Conservation (phyloP, 2,329 filamentous ascomycete species). For the Beauveria australis region DNA sequence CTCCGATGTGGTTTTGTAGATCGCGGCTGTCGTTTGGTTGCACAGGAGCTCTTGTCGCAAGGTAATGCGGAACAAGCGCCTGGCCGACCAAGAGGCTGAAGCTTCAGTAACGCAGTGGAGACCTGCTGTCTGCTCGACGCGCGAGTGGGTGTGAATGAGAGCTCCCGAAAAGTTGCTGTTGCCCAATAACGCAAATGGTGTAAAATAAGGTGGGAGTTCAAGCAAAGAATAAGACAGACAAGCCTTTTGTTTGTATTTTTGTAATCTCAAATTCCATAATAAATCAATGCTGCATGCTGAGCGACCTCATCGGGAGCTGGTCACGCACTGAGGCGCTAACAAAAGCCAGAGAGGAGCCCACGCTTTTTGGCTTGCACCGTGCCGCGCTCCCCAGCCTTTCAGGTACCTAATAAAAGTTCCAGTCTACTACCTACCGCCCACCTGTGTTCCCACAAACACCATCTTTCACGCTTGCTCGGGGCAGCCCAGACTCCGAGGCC, state of each 20-base stretch:
- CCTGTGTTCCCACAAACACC: not conserved
- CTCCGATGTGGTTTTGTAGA: too few relatives aligned
- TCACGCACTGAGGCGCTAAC: not conserved
- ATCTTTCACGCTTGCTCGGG: not conserved
- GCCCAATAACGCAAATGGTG: too few relatives aligned
- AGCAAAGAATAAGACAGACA: too few relatives aligned
- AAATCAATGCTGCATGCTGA: not conserved
- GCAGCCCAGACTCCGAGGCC: not conserved
- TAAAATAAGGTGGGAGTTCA: too few relatives aligned
- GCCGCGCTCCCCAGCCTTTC: not conserved
- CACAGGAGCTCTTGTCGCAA: conserved; percentile 4
- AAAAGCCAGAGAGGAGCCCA: not conserved
- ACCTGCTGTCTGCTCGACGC: not conserved
- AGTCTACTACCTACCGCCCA: not conserved
- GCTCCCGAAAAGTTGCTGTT: not conserved
- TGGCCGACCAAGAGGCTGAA: conserved; percentile 1
- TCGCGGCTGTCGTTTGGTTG: not conserved
- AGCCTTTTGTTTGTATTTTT: not conserved
- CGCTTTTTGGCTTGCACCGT: not conserved
- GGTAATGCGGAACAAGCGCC: not conserved
- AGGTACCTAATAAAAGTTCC: not conserved
- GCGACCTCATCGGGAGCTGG: not conserved
- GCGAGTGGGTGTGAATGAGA: not conserved
- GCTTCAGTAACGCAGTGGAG: conserved; percentile 7
- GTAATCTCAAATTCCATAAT: not conserved